These are phyloP conservation scores for Mrakia hoshinonis DNA, from an alignment of 768 basidiomycete genomes.

Conservation along the genomic window DNA sequence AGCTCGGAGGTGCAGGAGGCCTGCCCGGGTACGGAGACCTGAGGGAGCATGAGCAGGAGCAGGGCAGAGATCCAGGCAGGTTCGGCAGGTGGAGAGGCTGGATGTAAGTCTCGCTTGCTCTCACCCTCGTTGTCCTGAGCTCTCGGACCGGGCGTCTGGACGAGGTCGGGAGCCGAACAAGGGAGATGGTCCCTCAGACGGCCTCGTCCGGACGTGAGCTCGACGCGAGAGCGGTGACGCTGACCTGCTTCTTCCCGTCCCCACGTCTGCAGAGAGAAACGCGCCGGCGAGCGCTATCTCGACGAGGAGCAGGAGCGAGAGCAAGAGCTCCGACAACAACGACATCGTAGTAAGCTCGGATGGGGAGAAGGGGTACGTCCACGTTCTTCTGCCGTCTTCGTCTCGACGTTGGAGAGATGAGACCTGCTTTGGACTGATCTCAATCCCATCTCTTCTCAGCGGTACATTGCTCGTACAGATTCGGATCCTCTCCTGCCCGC, in stretches of 20 bases:
- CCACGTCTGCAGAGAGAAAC: constrained; percentile 1
- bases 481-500: constrained; percentile 20
- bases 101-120: not conserved
- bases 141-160: not conserved
- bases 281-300: constrained; percentile 19
- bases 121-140: not conserved
- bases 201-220: too few species aligned
- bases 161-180: not conserved
- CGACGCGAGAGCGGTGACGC: not conserved
- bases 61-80: not conserved
- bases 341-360: constrained; percentile 9
- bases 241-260: too few species aligned
- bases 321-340: not conserved
- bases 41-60: not conserved
- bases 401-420: not conserved
- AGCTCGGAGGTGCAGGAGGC: not conserved
- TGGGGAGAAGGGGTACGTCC: constrained; percentile 17
- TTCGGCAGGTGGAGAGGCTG: constrained; percentile 22
- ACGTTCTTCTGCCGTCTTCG: not conserved
- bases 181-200: too few species aligned
- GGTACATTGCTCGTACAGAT: not conserved
- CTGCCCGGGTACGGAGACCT: constrained; percentile 9
- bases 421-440: not conserved
- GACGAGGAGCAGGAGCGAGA: constrained; percentile 16
- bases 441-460: not conserved